Conservation (phyloP, 2,329 filamentous ascomycete species). For the Stemphylium lycopersici region DNA sequence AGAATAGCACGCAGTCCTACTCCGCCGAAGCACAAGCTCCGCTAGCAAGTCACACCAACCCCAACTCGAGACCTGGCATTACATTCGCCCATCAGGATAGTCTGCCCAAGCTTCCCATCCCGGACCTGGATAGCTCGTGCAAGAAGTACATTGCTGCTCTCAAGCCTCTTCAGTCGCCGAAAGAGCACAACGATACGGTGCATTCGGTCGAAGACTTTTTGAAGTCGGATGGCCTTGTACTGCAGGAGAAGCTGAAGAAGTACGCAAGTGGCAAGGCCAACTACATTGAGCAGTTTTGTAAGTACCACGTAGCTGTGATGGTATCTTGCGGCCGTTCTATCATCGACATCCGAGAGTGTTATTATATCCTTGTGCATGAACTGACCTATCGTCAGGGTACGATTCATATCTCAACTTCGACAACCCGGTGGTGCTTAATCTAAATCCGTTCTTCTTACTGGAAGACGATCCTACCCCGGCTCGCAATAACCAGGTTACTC, state of each 20-base stretch:
- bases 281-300: conserved; percentile 99
- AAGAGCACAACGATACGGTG: conserved; percentile 83
- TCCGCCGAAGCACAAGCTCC: conserved; percentile 55
- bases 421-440: conserved; percentile 94
- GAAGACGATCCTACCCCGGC: conserved; percentile 97
- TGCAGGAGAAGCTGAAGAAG: conserved; percentile 87
- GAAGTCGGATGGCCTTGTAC: conserved; percentile 75
- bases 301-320: conserved; percentile 47
- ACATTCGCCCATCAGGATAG: conserved; percentile 90
- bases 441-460: conserved; percentile 96
- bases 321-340: conserved; percentile 6
- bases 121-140: conserved; percentile 79
- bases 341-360: conserved; percentile 9
- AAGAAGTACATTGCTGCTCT: conserved; percentile 80
- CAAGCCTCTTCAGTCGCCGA: conserved; percentile 76
- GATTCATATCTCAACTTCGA: conserved; percentile 98
- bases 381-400: conserved; percentile 71
- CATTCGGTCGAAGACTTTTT: conserved; percentile 84
- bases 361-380: conserved; percentile 13
- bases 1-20: conserved; percentile 59
- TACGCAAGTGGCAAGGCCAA: conserved; percentile 91
- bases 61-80: conserved; percentile 70
- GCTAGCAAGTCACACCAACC: conserved; percentile 56
- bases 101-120: conserved; percentile 90
- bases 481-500: conserved; percentile 93